Percentiles rank a stretch among this genome's conserved stretches.
Evolutionary conservation across 768 basidiomycete species (phyloP).

Genomic region (Lactarius tabidus): DNA sequence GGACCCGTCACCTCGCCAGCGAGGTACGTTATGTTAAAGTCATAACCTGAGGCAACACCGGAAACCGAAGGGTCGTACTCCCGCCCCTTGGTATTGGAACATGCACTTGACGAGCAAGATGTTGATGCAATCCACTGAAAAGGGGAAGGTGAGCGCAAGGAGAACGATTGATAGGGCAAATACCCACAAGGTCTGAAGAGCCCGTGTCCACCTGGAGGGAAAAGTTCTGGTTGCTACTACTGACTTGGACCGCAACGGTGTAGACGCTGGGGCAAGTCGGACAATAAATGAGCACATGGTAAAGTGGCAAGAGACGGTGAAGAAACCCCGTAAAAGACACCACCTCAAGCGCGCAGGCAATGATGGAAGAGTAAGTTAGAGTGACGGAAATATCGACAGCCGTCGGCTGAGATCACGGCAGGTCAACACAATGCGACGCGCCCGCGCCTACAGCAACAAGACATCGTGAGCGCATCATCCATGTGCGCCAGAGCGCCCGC

Average conservation of each 20-base stretch:
- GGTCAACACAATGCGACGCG: not conserved
- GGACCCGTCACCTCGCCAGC: conserved; percentile 56
- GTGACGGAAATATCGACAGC: not conserved
- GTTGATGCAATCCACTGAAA: conserved; percentile 70
- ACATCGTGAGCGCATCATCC: not conserved
- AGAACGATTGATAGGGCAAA: not conserved
- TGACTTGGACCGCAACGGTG: conserved; percentile 56
- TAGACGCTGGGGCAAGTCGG: conserved; percentile 48
- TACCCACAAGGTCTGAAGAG: conserved; percentile 69
- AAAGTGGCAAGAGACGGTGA: not conserved
- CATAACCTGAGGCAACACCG: conserved; percentile 35
- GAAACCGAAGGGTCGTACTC: conserved; percentile 56
- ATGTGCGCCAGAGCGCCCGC: not conserved
- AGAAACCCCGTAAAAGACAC: not conserved
- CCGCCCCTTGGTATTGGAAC: conserved; percentile 42
- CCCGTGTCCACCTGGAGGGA: conserved; percentile 77
- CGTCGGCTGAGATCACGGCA: not conserved
- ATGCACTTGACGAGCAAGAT: conserved; percentile 54
- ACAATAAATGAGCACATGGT: conserved; percentile 5
- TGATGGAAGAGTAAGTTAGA: not conserved
- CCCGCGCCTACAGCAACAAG: not conserved
- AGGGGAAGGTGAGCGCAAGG: conserved; percentile 2
- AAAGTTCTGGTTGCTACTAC: conserved; percentile 45
- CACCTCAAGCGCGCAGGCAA: not conserved
- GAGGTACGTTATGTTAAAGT: conserved; percentile 56